Evolutionary conservation across 148 eudicot genomes (phyloP).

Genomic region (Chenopodium quinoa): DNA sequence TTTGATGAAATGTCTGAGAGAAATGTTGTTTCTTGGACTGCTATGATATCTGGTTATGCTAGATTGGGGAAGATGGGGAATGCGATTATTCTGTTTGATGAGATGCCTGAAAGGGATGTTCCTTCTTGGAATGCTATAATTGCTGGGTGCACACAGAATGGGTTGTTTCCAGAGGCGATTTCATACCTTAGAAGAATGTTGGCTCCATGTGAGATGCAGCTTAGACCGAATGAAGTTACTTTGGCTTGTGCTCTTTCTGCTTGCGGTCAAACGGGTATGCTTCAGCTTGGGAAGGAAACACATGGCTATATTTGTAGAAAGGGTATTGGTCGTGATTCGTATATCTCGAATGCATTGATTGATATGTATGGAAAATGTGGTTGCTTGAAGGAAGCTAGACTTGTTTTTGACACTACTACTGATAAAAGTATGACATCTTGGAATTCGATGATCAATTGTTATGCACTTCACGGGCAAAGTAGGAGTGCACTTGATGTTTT

Average conservation of each 20-base stretch:
- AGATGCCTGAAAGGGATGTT: slow-evolving; percentile 56
- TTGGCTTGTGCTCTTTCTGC: slow-evolving; percentile 61
- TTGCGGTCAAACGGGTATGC: slow-evolving; percentile 68
- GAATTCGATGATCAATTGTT: slow-evolving; percentile 80
- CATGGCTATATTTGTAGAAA: slow-evolving; percentile 54
- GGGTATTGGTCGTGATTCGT: slow-evolving; percentile 36
- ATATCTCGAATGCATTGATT: slow-evolving; percentile 51
- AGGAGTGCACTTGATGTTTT: slow-evolving; percentile 48
- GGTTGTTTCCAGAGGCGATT: slow-evolving; percentile 65
- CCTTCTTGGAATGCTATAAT: slow-evolving; percentile 79
- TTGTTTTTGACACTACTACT: slow-evolving; percentile 38
- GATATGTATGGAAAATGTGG: slow-evolving; percentile 94
- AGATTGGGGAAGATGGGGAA: slow-evolving; percentile 57
- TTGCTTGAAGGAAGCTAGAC: slow-evolving; percentile 50
- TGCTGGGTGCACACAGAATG: slow-evolving; percentile 70
- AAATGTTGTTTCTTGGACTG: slow-evolving; percentile 72
- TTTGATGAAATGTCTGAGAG: slow-evolving; percentile 78
- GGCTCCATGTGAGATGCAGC: slow-evolving; percentile 10
- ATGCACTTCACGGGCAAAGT: slow-evolving; percentile 62
- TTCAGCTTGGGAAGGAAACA: slow-evolving; percentile 61
- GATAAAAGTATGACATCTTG: slow-evolving; percentile 49
- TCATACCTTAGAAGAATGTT: slow-evolving; percentile 56
- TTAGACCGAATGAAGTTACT: slow-evolving; percentile 58
- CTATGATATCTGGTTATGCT: slow-evolving; percentile 70
- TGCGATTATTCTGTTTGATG: slow-evolving; percentile 62